Evolutionary conservation across 2,329 filamentous ascomycete species (phyloP).

Genomic region (Fusarium sp.): DNA sequence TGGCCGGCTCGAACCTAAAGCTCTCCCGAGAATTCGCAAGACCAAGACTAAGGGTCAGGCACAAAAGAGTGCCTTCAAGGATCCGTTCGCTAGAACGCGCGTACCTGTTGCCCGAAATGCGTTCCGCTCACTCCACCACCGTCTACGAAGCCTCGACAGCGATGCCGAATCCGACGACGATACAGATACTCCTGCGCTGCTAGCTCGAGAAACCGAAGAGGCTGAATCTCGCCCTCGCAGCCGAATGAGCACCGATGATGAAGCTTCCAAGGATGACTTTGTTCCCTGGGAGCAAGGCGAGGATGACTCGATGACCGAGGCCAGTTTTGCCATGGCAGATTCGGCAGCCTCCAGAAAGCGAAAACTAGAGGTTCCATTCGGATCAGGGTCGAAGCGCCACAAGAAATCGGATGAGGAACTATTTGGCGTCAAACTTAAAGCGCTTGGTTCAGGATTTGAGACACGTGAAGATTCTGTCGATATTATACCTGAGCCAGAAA

Average conservation of each 20-base stretch:
- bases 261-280: slow-evolving; percentile 62
- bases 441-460: slow-evolving; percentile 62
- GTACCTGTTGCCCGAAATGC: slow-evolving; percentile 67
- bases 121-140: slow-evolving; percentile 83
- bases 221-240: slow-evolving; percentile 84
- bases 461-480: slow-evolving; percentile 62
- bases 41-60: slow-evolving; percentile 64
- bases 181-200: slow-evolving; percentile 63
- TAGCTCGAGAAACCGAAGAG: slow-evolving; percentile 83
- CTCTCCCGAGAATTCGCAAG: slow-evolving; percentile 81
- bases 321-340: slow-evolving; percentile 74
- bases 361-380: slow-evolving; percentile 75
- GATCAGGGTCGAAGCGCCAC: slow-evolving; percentile 79
- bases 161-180: slow-evolving; percentile 93
- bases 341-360: slow-evolving; percentile 71
- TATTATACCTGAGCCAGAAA: slow-evolving; percentile 60
- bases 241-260: slow-evolving; percentile 73
- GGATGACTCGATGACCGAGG: slow-evolving; percentile 77
- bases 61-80: slow-evolving; percentile 72
- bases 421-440: slow-evolving; percentile 71
- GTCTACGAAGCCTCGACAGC: slow-evolving; percentile 70
- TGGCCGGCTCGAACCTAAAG: slow-evolving; percentile 65
- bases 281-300: slow-evolving; percentile 62
- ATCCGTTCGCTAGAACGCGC: slow-evolving; percentile 73
- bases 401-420: slow-evolving; percentile 85